Percentiles rank a stretch among this genome's conserved stretches.
Evolutionary conservation across 306 rosid genomes (phyloP).

Genomic region (Adenanthera pavonina): DNA sequence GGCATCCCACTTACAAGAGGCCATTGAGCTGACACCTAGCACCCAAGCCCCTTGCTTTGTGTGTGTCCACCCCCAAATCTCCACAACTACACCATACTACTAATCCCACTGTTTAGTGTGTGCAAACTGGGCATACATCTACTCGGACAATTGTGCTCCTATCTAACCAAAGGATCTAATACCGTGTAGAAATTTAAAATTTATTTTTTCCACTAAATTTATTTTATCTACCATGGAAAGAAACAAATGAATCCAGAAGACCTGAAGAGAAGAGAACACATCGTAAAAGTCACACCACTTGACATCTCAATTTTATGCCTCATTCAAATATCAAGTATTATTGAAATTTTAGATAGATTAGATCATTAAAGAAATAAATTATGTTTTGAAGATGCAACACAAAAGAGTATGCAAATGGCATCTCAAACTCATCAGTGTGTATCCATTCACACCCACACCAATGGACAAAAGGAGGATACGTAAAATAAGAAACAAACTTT

Average conservation of each 20-base stretch:
- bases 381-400: slow-evolving; percentile 17
- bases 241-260: slow-evolving; percentile 29
- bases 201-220: too few species aligned
- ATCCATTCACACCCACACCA: slow-evolving; percentile 6
- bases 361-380: slow-evolving; percentile 17
- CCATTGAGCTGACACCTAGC: too few species aligned
- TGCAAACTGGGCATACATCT: too few species aligned
- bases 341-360: slow-evolving; percentile 8
- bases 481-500: slow-evolving; percentile 20
- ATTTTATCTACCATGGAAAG: background rate
- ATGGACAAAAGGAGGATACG: slow-evolving; percentile 8
- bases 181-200: too few species aligned
- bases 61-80: too few species aligned
- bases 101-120: too few species aligned
- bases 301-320: slow-evolving; percentile 16
- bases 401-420: slow-evolving; percentile 16
- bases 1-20: too few species aligned
- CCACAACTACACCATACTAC: too few species aligned
- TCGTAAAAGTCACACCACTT: background rate
- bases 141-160: too few species aligned
- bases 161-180: too few species aligned
- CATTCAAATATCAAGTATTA: slow-evolving; percentile 6
- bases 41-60: too few species aligned
- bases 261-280: slow-evolving; percentile 17
- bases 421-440: slow-evolving; percentile 23